Evolutionary conservation across 2,329 filamentous ascomycete genomes (phyloP), one percentile per base, ranked within the genome.

Genomic region (Aspergillus piperis): DNA sequence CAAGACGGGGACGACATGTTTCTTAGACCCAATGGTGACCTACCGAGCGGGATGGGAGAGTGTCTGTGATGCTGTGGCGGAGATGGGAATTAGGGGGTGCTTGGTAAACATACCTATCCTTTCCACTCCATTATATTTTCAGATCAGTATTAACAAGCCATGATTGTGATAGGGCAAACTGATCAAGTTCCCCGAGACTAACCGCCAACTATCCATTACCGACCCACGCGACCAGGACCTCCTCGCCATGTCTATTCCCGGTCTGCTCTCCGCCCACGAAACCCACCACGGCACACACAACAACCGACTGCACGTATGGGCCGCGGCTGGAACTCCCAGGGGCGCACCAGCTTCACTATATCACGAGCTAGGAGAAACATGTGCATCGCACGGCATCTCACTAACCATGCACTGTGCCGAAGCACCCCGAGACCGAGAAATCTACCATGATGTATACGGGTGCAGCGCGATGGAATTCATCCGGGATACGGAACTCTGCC

Each of bases 21-120:
- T 84, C 62, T 70, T 84, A 5, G 81, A 84, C 66, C 82, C 80
- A 44, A 82, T 84, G 81, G 75, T 81, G 56, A 59, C 57, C 0
- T 50, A 54, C n/a, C 63, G 62, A 10, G 56, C 53, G 4, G 58
- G 55, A 17, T 54, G 60, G 58, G 59, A 59, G 47, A 56, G 54
- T 39, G 57, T 81, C 5, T 76, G 73, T 57, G 68, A 67, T 44
- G 78, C 78, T 0, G 78, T 81, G 2, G 74, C 75, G 48, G 77
- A 81, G 57, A 77, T 72, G 58, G 78, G 79, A 0, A 80, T 81
- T 39, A 68, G 78, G n/a, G 78, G 77, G 7, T 80, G 78, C 64
- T 62, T 79, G 42, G 77, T 61, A 39, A 3, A 17, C 11, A 17
- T 13, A 42, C 8, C 15, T 7, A 21, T 2, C 41, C 19, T 19